A percentile compares a stretch with the other conserved stretches of the same genome.
phyloP scores from a whole-genome alignment of 1,284 basidiomycete species.

The Pterulicium gracile region DNA sequence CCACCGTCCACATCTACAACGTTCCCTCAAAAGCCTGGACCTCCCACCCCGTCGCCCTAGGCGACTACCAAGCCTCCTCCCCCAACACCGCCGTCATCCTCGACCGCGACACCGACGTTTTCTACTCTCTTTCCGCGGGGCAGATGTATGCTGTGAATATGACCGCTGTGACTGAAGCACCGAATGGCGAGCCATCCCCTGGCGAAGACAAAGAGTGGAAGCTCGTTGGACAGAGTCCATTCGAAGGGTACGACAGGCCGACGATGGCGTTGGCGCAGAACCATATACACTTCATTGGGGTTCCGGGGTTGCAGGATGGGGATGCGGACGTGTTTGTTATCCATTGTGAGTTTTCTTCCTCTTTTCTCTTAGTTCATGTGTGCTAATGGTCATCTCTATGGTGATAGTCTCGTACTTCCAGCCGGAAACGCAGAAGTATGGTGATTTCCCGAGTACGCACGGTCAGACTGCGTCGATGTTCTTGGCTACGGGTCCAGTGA shows the following conservation, averaged over 20 bases:
- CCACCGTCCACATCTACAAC: constrained; percentile 60
- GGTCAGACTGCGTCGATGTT: constrained; percentile 76
- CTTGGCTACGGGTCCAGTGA: constrained; percentile 28
- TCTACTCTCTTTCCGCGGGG: constrained; percentile 58
- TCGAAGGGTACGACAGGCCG: constrained; percentile 47
- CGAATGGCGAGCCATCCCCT: constrained; percentile 33
- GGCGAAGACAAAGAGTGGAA: constrained; percentile 61
- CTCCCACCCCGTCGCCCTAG: constrained; percentile 39
- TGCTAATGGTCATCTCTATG: too few species aligned
- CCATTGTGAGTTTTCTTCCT: constrained; percentile 52
- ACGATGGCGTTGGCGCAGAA: constrained; percentile 74
- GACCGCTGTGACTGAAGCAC: constrained; percentile 47
- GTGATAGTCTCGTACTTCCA: constrained; percentile 69
- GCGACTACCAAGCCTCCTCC: constrained; percentile 43
- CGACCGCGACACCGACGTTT: constrained; percentile 84
- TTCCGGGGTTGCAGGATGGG: constrained; percentile 55
- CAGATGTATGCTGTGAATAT: constrained; percentile 62
- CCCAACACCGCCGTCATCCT: constrained; percentile 58
- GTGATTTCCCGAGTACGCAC: constrained; percentile 65
- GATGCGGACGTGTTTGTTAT: constrained; percentile 77
- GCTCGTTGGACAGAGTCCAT: constrained; percentile 42
- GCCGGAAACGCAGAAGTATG: constrained; percentile 59
- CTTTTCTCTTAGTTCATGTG: too few species aligned
- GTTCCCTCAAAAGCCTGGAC: constrained; percentile 54
- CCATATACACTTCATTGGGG: constrained; percentile 71